Base-by-base conservation (phyloP, 352 stramenopile genomes). In the Phytophthora idaei region DNA sequence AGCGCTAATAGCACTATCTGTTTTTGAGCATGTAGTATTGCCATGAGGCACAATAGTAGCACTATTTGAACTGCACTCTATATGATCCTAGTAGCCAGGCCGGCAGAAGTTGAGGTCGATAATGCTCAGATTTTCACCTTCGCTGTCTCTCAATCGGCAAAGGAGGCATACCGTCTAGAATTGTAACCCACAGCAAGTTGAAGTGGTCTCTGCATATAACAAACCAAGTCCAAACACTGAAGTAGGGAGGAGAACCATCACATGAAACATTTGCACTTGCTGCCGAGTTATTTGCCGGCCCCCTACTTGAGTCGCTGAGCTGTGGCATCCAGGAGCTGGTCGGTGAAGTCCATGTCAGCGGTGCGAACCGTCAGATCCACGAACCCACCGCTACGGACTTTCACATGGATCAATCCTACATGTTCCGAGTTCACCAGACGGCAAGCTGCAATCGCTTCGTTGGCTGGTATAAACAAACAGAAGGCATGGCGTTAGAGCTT, bases 341-440 rank as follows among this genome's bases (percentile, higher is more conserved):
- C 80, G 6, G 89, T 93, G 60, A 96, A 91, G 51, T 77, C 73
- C 77, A 89, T 88, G 69, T 96, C 89, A 41, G 89, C 85, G 29
- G 85, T 95, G 57, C 87, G 85, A 49, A 96, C 89, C 9, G 89
- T 96, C 41, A 96, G 53, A 57, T 96, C 87, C 56, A 95, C 64
- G 59, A 95, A 95, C 29, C 85, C 89, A 25, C 83, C 87, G 34
- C 68, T 92, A 51, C 89, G 89, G 58, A 96, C 74, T 71, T 96
- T 96, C 47, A 91, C 78, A 73, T 96, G 89, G 64, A 96, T 90
- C 67, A 96, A 71, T 60, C 78, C 84, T 10, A 95, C 83, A 55
- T 90, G 82, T 59, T 96, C 87, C 53, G 89, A 93, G 73, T 92
- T 92, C 39, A 74, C 74, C 25, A 96, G 63, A 36, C 89, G 87